These are phyloP conservation scores for Calonectria fujianensis DNA, from an alignment of 2,329 filamentous ascomycete species.

Conservation along the genomic window DNA sequence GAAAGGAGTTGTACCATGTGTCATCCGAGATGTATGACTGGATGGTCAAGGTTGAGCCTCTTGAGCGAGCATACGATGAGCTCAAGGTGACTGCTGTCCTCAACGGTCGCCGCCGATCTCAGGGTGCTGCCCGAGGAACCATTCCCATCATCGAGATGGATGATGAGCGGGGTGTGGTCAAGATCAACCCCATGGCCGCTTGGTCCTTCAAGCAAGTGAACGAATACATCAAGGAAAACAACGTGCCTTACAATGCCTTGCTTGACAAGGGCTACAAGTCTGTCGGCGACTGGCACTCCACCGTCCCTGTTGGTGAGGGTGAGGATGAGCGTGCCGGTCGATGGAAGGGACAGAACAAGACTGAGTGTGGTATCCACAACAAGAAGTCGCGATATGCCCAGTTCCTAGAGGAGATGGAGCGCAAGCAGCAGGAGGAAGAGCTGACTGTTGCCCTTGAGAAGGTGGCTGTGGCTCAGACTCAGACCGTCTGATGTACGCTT, in stretches of 20 bases:
- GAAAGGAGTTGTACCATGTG: conserved; percentile 87
- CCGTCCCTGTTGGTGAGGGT: conserved; percentile 88
- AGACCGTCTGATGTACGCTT: conserved; percentile 54
- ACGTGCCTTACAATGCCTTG: conserved; percentile 94
- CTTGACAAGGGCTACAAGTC: conserved; percentile 98
- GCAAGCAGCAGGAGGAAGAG: conserved; percentile 75
- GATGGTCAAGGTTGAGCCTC: conserved; percentile 97
- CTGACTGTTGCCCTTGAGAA: conserved; percentile 55
- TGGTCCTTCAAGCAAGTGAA: conserved; percentile 95
- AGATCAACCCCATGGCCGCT: conserved; percentile 97
- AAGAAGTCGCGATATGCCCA: conserved; percentile 94
- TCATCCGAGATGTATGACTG: conserved; percentile 96
- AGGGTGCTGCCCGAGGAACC: conserved; percentile 93
- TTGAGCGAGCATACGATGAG: conserved; percentile 91
- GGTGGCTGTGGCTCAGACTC: conserved; percentile 44
- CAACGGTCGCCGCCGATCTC: conserved; percentile 92
- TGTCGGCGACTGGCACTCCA: conserved; percentile 98
- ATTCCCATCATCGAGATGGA: conserved; percentile 95
- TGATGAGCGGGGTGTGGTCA: conserved; percentile 90
- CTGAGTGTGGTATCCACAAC: conserved; percentile 99
- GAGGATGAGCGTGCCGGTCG: conserved; percentile 97
- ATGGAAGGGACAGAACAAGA: conserved; percentile 97
- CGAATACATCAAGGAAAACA: conserved; percentile 87
- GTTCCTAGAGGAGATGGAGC: conserved; percentile 84
- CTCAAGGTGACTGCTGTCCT: conserved; percentile 92